phyloP scores from a whole-genome alignment of 1,284 basidiomycete species.

The Sanghuangporus weigelae region DNA sequence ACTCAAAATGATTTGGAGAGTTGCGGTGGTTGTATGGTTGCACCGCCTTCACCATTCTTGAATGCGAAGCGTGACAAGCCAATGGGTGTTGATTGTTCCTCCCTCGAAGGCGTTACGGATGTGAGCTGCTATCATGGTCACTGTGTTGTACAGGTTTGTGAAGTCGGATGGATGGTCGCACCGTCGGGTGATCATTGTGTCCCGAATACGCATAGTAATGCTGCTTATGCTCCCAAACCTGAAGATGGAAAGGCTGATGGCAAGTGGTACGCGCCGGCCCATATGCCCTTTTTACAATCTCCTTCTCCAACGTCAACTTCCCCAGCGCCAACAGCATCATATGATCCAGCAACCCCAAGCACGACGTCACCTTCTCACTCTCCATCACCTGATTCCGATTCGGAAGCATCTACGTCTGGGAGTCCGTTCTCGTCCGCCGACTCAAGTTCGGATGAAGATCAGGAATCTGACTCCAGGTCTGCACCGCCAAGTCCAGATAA shows the following conservation, averaged over 20 bases:
- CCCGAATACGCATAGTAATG: background rate
- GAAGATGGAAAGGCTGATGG: background rate
- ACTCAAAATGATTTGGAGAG: background rate
- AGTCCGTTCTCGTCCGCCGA: background rate
- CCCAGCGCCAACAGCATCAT: background rate
- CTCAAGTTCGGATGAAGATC: background rate
- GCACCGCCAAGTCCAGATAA: background rate
- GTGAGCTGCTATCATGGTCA: constrained; percentile 41
- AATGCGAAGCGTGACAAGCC: background rate
- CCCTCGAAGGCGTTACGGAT: constrained; percentile 41
- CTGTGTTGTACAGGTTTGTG: constrained; percentile 44
- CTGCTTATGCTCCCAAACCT: background rate
- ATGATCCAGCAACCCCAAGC: background rate
- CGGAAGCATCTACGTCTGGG: background rate
- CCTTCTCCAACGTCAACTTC: background rate
- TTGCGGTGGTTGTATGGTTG: background rate
- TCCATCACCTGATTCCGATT: background rate
- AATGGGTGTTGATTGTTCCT: constrained; percentile 43
- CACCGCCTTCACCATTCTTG: background rate
- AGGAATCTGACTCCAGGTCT: background rate
- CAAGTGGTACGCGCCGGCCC: background rate
- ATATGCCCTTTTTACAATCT: background rate
- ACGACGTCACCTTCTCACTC: background rate
- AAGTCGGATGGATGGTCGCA: constrained; percentile 35
- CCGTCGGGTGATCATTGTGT: constrained; percentile 26